Evolutionary conservation across 1,139 yeast genomes (phyloP), one percentile per base, ranked within the genome.

Genomic region (Debaryomycetaceae sp.): DNA sequence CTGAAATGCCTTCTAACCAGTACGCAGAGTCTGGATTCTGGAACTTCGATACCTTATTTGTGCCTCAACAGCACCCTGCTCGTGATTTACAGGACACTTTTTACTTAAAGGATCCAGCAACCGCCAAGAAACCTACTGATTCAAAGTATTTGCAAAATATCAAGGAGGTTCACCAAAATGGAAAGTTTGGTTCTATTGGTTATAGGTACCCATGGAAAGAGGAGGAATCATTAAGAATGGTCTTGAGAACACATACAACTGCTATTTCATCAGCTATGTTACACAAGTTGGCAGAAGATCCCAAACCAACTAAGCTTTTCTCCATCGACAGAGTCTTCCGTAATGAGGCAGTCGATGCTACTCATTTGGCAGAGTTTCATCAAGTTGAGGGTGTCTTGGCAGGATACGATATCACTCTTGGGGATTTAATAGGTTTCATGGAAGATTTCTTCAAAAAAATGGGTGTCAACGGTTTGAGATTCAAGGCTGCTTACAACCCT

Each of bases 381-480:
- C 99, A 94, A 73, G 95, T 94, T 47, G 99, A 94, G 72, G 99
- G 99, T 72, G 98, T 94, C 41, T 76, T 94, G 63, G 98, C 98
- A 30, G 98, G 95, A 59, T 91, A 88, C 68, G 87, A 89, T 65
- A 74, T 92, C 56, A 91, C 98, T 16, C 74, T 94, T 54, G 98
- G 98, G 47, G 97, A 91, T 61, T 77, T 94, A 65, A 94, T 94
- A 66, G 96, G 97, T 33, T 94, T 94, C 79, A 91, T 94, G 98
- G 94, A 92, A 67, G 88, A 85, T 59, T 94, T 92, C 79, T 94
- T 94, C 67, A 81, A 82, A 45, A 87, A 88, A 71, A 94, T 94
- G 98, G 98, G 98, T 61, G 98, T 92, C 46, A 81, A 84, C 53
- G 84, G 89, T 49, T 79, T 92, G 56, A 83, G 98, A 70, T 94